phyloP scores from a whole-genome alignment of 495 filamentous ascomycete genomes.

The Daldinia vernicosa region DNA sequence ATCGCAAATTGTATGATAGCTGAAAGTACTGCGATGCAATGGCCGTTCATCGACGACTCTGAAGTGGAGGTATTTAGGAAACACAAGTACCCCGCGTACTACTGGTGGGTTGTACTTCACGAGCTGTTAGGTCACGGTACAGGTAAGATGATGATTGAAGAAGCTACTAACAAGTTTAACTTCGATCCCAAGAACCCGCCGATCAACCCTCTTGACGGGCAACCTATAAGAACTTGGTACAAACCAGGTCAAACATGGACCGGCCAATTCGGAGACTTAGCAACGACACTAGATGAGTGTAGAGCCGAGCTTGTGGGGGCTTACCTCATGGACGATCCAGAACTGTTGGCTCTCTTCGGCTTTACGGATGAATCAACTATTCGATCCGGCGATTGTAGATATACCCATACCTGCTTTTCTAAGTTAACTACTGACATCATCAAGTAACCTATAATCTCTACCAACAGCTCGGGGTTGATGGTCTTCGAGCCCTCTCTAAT shows the following conservation, averaged over 20 bases:
- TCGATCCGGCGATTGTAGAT: conserved; percentile 46
- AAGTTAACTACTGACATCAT: background rate
- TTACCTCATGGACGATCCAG: conserved; percentile 55
- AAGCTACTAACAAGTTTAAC: conserved; percentile 51
- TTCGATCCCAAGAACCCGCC: conserved; percentile 56
- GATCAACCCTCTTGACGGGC: conserved; percentile 53
- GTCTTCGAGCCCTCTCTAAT: conserved; percentile 55
- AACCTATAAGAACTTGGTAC: conserved; percentile 58
- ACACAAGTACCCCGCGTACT: conserved; percentile 52
- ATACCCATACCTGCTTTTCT: background rate
- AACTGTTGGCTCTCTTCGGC: conserved; percentile 55
- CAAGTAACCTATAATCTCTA: conserved; percentile 56
- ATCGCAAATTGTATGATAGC: conserved; percentile 56
- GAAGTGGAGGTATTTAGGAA: conserved; percentile 51
- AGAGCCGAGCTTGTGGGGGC: conserved; percentile 54
- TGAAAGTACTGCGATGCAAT: conserved; percentile 47
- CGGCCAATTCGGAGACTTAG: conserved; percentile 54
- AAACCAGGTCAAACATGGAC: conserved; percentile 60
- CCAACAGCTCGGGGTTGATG: conserved; percentile 55
- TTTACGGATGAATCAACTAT: conserved; percentile 48
- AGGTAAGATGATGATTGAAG: conserved; percentile 48
- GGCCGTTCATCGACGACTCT: conserved; percentile 50
- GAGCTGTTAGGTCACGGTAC: conserved; percentile 49
- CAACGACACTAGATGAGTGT: conserved; percentile 61
- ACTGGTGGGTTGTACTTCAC: conserved; percentile 33